These are phyloP conservation scores for Diutina ranongensis DNA, from an alignment of 1,139 yeast species.

Conservation along the genomic window DNA sequence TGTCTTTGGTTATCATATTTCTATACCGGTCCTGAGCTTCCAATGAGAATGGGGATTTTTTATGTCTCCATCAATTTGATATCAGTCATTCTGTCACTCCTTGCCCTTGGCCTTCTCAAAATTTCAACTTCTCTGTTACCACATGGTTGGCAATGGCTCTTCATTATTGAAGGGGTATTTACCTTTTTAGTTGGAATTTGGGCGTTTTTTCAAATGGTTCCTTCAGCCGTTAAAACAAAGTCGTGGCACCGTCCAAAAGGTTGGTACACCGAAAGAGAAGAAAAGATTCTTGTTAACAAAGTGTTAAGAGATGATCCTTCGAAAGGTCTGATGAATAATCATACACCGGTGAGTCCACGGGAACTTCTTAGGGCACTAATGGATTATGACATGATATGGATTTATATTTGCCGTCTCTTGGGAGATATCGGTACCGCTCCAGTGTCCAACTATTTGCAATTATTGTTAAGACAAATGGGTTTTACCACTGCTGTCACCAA, in stretches of 20 bases:
- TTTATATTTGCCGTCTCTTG: conserved; percentile 39
- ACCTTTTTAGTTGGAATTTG: conserved; percentile 44
- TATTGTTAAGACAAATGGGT: conserved; percentile 1
- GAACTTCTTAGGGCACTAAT: conserved; percentile 19
- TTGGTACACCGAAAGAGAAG: conserved; percentile 55
- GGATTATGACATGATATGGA: conserved; percentile 51
- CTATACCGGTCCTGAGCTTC: conserved; percentile 1
- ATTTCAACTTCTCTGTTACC: not conserved
- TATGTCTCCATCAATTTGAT: not conserved
- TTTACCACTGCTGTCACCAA: not conserved
- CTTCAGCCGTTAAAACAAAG: conserved; percentile 46
- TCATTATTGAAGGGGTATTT: conserved; percentile 49
- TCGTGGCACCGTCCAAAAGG: conserved; percentile 40
- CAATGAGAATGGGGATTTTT: not conserved
- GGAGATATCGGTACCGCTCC: conserved; percentile 9
- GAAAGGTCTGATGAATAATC: conserved; percentile 59
- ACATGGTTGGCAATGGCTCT: conserved; percentile 38
- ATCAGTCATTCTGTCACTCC: not conserved
- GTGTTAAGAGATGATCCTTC: conserved; percentile 58
- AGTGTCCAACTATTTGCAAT: not conserved
- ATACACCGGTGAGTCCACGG: conserved; percentile 34
- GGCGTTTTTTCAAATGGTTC: conserved; percentile 47
- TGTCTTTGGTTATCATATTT: conserved; percentile 3
- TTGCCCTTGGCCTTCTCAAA: not conserved
- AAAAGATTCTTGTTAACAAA: conserved; percentile 49